These are phyloP conservation scores for Syzygium syzygioides DNA, from an alignment of 441 rosid species.

Conservation along the genomic window DNA sequence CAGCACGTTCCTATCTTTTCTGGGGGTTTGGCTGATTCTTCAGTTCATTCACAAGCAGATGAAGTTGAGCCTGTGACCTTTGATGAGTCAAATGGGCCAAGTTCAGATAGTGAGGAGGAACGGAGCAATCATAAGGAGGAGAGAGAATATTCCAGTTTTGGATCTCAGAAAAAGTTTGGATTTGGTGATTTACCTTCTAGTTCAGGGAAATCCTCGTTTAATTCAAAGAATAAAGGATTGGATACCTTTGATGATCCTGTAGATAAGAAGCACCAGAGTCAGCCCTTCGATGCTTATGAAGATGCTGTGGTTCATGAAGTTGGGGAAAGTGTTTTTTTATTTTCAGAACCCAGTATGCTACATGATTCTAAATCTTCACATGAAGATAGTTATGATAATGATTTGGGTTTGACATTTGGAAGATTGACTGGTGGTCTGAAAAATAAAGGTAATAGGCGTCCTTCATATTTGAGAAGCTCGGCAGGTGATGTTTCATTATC, in stretches of 20 bases:
- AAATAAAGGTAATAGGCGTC: background rate
- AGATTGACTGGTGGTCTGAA: conserved; percentile 8
- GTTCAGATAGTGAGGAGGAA: conserved; percentile 1
- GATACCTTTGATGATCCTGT: background rate
- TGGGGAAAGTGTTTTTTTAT: background rate
- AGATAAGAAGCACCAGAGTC: background rate
- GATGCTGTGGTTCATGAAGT: background rate
- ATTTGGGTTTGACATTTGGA: background rate
- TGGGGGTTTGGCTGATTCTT: background rate
- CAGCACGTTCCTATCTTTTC: background rate
- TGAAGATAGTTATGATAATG: background rate
- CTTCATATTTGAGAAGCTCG: background rate
- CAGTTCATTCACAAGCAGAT: background rate
- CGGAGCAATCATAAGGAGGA: background rate
- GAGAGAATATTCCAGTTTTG: background rate
- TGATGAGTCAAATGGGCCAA: background rate
- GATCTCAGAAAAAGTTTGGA: background rate
- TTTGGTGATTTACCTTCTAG: background rate
- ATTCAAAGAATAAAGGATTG: background rate
- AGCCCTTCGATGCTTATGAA: background rate
- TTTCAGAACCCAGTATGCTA: background rate
- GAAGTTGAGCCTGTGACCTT: background rate
- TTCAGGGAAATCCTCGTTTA: background rate
- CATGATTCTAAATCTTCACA: background rate
- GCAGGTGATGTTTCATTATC: background rate